phyloP scores from a whole-genome alignment of 257 asterid genomes.

The Fraxinus americana region DNA sequence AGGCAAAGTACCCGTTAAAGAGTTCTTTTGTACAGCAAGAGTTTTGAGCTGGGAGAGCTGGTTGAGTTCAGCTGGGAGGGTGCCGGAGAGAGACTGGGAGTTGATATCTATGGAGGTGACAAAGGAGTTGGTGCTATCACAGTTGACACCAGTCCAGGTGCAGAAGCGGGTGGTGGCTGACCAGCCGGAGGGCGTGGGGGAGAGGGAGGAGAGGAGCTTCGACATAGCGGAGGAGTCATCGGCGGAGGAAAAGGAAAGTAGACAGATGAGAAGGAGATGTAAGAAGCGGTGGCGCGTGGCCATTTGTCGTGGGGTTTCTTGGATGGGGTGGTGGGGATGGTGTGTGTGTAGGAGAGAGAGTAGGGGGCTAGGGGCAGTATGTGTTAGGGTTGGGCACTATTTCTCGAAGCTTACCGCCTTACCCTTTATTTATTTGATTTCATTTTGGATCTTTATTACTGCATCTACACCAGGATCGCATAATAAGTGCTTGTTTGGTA shows the following conservation, averaged over 20 bases:
- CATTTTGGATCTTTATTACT: no score
- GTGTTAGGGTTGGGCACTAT: slow-evolving; percentile 4
- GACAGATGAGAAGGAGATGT: slow-evolving; percentile 33
- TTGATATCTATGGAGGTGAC: slow-evolving; percentile 59
- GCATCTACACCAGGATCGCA: no score
- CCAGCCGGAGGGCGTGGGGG: slow-evolving; percentile 76
- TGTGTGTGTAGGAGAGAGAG: neutral
- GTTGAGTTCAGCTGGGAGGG: slow-evolving; percentile 62
- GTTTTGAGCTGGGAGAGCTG: slow-evolving; percentile 63
- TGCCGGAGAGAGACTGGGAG: slow-evolving; percentile 60
- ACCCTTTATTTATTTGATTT: no score
- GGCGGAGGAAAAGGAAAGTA: slow-evolving; percentile 45
- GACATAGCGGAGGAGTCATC: slow-evolving; percentile 76
- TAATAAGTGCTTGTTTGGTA: no score
- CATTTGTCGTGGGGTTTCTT: slow-evolving; percentile 36
- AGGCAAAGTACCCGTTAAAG: slow-evolving; percentile 68
- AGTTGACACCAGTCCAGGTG: slow-evolving; percentile 56
- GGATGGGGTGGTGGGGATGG: slow-evolving; percentile 13
- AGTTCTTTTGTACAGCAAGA: slow-evolving; percentile 60
- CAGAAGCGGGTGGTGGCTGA: slow-evolving; percentile 52
- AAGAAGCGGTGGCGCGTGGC: slow-evolving; percentile 32
- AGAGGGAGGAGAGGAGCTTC: slow-evolving; percentile 53
- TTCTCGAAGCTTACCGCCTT: no score
- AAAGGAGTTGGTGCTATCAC: slow-evolving; percentile 50
- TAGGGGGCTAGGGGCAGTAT: neutral